Base-by-base conservation (phyloP, 352 stramenopile genomes). In the Phytophthora idaei region DNA sequence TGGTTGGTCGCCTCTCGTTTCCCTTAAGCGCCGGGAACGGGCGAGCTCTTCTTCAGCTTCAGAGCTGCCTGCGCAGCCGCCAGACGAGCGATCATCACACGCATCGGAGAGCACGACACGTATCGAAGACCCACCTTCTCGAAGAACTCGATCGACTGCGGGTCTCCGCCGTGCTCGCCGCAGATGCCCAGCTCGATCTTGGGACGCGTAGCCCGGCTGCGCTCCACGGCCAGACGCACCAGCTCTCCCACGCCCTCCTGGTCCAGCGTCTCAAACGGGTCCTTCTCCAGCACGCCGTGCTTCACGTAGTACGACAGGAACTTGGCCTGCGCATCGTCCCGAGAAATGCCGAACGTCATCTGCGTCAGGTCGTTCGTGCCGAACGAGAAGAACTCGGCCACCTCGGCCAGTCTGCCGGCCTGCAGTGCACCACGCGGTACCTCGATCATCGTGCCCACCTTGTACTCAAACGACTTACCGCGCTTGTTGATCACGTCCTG, bases 211-310 rank as follows among this genome's bases (percentile, higher is more conserved):
- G 62, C 55, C 47, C 62, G 62, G 10, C 62, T 55, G 31, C 62
- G 55, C 41, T 56, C 55, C 56, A 65, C 62, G 15, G 62, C 62
- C 53, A 69, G 47, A 42, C 49, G 54, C 48, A 70, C 56, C 55
- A 70, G 48, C 51, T 72, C 58, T 52, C 64, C 64, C 57, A 72
- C 64, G 28, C 64, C 64, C 45, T 68, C 64, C 58, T 65, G 60
- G 58, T 72, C 64, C 45, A 68, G 57, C 58, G 64, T 72, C 64
- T 72, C 64, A 58, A 68, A 68, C 29, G 58, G 64, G 52, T 72
- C 64, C 64, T 67, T 71, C 64, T 71, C 64, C 56, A 67, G 57
- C 44, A 71, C 21, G 46, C 61, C 53, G 39, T 69, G 51, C 55
- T 70, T 70, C 39, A 70, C 62, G 31, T 60, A 65, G 48, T 70